phyloP scores from a whole-genome alignment of 352 stramenopile genomes.

The Hyaloperonospora arabidopsidis region DNA sequence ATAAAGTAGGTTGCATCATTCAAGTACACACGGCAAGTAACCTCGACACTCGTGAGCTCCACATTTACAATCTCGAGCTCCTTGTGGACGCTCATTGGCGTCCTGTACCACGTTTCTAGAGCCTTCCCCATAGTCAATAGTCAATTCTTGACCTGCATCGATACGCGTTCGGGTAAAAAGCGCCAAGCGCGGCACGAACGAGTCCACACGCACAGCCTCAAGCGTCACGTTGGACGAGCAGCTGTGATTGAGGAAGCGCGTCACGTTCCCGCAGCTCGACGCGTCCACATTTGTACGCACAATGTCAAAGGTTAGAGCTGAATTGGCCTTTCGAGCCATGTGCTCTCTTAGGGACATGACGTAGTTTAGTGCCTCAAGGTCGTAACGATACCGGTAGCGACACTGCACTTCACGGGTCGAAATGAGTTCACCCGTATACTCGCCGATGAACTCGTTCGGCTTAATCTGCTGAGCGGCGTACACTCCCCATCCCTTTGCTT shows the following conservation, averaged over 20 bases:
- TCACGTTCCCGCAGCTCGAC: conserved; percentile 34
- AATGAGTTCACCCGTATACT: conserved; percentile 61
- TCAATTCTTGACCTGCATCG: conserved; percentile 37
- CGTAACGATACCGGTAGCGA: conserved; percentile 31
- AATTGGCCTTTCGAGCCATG: conserved; percentile 4
- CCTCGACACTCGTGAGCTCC: conserved; percentile 27
- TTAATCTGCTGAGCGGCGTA: conserved; percentile 29
- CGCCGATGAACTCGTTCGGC: conserved; percentile 33
- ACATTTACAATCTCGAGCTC: too few species aligned
- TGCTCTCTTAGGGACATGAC: conserved; percentile 49
- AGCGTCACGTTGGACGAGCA: conserved; percentile 46
- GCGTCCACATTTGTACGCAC: conserved; percentile 65
- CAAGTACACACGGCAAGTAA: conserved; percentile 25
- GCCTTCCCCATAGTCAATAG: conserved; percentile 47
- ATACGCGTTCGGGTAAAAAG: conserved; percentile 37
- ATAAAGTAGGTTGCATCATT: conserved; percentile 22
- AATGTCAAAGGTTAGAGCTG: conserved; percentile 12
- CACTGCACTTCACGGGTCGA: conserved; percentile 34
- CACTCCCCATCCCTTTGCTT: conserved; percentile 43
- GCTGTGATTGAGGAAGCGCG: conserved; percentile 72
- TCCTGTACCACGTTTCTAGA: not conserved
- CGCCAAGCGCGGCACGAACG: conserved; percentile 51
- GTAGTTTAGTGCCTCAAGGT: conserved; percentile 34
- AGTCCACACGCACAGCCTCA: conserved; percentile 46
- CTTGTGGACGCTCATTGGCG: conserved; percentile 18